Evolutionary conservation across 345 rosid species (phyloP).

Genomic region (Corchorus olitorius): DNA sequence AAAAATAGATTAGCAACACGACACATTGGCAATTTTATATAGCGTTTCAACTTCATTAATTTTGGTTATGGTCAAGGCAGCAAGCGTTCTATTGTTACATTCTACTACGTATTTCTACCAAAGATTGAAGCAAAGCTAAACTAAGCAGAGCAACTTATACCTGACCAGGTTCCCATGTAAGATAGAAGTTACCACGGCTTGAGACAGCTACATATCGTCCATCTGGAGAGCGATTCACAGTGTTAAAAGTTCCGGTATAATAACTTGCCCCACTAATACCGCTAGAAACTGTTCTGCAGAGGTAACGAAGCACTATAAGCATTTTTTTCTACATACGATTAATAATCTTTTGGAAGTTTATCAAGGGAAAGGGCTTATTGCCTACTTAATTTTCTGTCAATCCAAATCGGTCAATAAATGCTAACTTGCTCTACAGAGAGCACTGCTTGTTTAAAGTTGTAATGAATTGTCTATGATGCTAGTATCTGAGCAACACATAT

Average conservation of each 20-base stretch:
- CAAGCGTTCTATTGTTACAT: background rate
- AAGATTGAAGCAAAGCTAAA: background rate
- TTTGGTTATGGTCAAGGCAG: background rate
- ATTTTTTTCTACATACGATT: background rate
- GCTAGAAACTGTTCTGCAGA: conserved; percentile 95
- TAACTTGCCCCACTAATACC: conserved; percentile 99
- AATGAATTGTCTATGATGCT: background rate
- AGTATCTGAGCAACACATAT: background rate
- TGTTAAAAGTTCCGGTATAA: conserved; percentile 90
- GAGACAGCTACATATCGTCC: conserved; percentile 97
- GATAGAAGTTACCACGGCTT: conserved; percentile 95
- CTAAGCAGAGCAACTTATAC: conserved; percentile 34
- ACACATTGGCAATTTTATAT: background rate
- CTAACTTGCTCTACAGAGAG: background rate
- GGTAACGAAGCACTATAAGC: conserved; percentile 41
- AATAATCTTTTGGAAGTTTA: background rate
- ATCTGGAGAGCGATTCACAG: conserved; percentile 90
- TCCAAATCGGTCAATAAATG: background rate
- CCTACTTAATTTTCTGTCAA: background rate
- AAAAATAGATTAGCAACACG: background rate
- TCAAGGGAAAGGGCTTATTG: background rate
- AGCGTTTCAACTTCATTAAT: background rate
- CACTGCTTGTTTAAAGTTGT: background rate
- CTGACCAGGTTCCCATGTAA: conserved; percentile 99
- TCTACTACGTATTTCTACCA: background rate